Base-by-base conservation (phyloP, 176 grass and related monocot genomes). In the Oryza glumipatula region DNA sequence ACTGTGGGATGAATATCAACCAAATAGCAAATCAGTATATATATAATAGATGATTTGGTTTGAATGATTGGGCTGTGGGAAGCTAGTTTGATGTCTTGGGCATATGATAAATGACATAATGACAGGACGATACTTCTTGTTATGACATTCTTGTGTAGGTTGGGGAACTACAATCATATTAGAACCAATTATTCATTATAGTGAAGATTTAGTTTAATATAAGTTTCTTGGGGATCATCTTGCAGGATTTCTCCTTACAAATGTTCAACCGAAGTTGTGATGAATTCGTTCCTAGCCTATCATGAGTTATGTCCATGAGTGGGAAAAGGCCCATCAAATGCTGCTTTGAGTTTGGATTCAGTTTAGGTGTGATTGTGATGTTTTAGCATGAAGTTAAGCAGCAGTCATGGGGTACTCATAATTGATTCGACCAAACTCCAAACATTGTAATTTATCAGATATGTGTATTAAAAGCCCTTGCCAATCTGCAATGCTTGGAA, bases 171-270 rank as follows among this genome's bases (percentile, higher is more conserved):
- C 38, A 11, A 46, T 56, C 21, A 64, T 84, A 43, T 70, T 56
- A 83, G 14, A 74, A 76, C 0, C 60, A 73, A 44, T 41, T 87
- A 80, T 73, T 74, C 74, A 83, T 19, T 56, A 1, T 65, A 83
- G 0, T 36, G 36, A 76, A 9, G 24, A 58, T 72, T 72, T 72
- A 80, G 33, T 80, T 82, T 70, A 79, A 86, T 92, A 9, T 65
- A 78, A 63, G 41, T 84, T 79, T 70, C 67, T 83, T 86, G 84
- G 76, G 83, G 21, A 67, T 86, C 46, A 78, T 60, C 45, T 72
- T 89, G 83, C 94, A 91, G 83, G 91, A 17, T 79, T 96, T 96
- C 87, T 89, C 76, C 28, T 85, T 91, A 76, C 86, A 93, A 76
- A 61, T 69, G 32, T 96, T 78, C 70, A 83, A 65, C 36, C 12